Evolutionary conservation across 2,329 filamentous ascomycete species (phyloP), one percentile per base, ranked within the genome.

Genomic region (Phialophora expanda): DNA sequence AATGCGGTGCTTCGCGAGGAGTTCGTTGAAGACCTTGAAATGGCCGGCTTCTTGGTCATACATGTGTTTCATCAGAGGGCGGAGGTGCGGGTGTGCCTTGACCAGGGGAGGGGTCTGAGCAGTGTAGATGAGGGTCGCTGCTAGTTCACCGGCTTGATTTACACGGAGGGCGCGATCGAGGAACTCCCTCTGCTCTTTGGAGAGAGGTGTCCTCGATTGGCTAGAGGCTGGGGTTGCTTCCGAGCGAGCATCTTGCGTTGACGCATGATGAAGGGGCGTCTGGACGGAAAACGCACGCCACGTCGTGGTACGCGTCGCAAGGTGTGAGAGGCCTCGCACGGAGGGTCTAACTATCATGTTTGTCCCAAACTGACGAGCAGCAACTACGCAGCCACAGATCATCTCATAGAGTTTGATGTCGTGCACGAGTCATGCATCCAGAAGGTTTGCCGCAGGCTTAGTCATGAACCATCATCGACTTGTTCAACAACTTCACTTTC

Each of bases 101-200:
- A 92, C 84, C 60, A 98, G 81, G n/a, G 89, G 86, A 0, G 93
- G 92, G 0, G 88, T 94, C 78, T 99, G 95, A 1, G 92, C 89
- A 1, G 87, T 88, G 82, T 98, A 99, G 78, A 99, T 99, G 63
- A 96, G 87, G 28, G 92, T 94, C 32, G 95, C 95, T 62, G 95
- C 95, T n/a, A 99, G 87, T 80, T 99, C 95, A 75, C 95, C 95
- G 26, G 95, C 93, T 80, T 99, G 95, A 79, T 99, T 98, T 64
- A 99, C 95, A 68, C 95, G 92, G 32, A 98, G 88, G 17, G 92
- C 92, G 30, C 89, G 86, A 65, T 90, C 89, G 56, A 96, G 87
- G 74, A 90, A 96, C 64, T 89, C 84, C 65, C 87, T 85, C 75
- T 96, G 92, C 66, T 87, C 83, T 69, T 85, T 79, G 32, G 87